phyloP scores from a whole-genome alignment of 2,329 filamentous ascomycete genomes.

The Beauveria sp. region DNA sequence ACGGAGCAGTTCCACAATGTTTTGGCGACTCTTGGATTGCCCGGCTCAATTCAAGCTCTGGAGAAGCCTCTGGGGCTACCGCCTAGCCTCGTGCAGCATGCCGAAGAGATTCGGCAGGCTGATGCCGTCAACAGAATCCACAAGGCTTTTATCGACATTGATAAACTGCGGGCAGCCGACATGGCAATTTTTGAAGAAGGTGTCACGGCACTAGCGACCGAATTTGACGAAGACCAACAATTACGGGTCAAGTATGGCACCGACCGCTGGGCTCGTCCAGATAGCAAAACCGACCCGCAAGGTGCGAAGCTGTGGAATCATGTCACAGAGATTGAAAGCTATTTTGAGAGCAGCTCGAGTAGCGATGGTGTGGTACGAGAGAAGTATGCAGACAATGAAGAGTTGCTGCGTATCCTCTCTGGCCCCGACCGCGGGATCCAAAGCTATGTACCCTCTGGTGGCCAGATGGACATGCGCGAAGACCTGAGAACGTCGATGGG shows the following conservation, averaged over 20 bases:
- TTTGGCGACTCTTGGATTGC: slow-evolving; percentile 75
- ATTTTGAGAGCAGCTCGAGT: slow-evolving; percentile 59
- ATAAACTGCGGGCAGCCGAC: slow-evolving; percentile 79
- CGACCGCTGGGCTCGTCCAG: slow-evolving; percentile 68
- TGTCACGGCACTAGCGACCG: slow-evolving; percentile 65
- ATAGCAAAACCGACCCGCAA: slow-evolving; percentile 60
- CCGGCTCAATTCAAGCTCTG: slow-evolving; percentile 85
- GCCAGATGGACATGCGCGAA: slow-evolving; percentile 70
- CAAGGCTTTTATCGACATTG: slow-evolving; percentile 77
- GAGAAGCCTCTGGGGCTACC: slow-evolving; percentile 92
- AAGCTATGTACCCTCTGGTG: slow-evolving; percentile 81
- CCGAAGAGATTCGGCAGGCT: slow-evolving; percentile 87
- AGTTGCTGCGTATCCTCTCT: slow-evolving; percentile 65
- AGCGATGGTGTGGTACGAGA: slow-evolving; percentile 59
- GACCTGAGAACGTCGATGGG: slow-evolving; percentile 73
- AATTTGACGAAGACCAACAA: slow-evolving; percentile 75
- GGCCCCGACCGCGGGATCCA: slow-evolving; percentile 75
- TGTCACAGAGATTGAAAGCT: slow-evolving; percentile 73
- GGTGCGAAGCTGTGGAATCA: slow-evolving; percentile 65
- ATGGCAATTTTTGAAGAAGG: slow-evolving; percentile 75
- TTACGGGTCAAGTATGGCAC: slow-evolving; percentile 76
- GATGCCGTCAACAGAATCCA: slow-evolving; percentile 74
- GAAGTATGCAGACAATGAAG: slow-evolving; percentile 71
- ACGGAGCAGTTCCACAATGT: slow-evolving; percentile 74
- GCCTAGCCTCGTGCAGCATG: slow-evolving; percentile 76